Conservation (phyloP, 1,284 basidiomycete genomes). For the Mycosarcoma mackinlayi region DNA sequence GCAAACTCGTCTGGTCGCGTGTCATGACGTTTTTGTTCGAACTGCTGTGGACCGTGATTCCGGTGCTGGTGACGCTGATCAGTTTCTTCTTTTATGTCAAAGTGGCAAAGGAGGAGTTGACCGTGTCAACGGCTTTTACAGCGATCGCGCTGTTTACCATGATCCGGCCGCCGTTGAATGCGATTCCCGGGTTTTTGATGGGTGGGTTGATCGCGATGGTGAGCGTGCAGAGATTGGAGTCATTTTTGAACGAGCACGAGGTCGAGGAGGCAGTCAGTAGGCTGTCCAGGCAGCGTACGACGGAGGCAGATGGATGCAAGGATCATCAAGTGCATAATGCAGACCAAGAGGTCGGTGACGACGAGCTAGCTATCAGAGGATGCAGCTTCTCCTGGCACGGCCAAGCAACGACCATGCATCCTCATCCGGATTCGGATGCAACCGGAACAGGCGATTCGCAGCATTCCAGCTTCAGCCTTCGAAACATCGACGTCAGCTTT, state of each 20-base stretch:
- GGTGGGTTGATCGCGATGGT: slow-evolving; percentile 72
- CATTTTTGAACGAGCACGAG: slow-evolving; percentile 85
- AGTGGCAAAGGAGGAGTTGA: slow-evolving; percentile 48
- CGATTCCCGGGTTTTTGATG: slow-evolving; percentile 70
- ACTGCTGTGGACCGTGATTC: slow-evolving; percentile 65
- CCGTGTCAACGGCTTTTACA: slow-evolving; percentile 57
- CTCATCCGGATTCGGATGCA: neutral
- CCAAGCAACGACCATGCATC: slow-evolving; percentile 8
- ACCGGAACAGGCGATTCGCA: neutral
- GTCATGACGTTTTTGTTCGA: slow-evolving; percentile 68
- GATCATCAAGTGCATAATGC: slow-evolving; percentile 73
- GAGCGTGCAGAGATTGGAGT: slow-evolving; percentile 81
- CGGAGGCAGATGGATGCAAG: slow-evolving; percentile 71
- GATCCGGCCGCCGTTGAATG: slow-evolving; percentile 55
- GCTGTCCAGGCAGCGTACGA: slow-evolving; percentile 14
- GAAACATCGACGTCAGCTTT: slow-evolving; percentile 49
- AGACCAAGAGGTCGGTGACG: slow-evolving; percentile 69
- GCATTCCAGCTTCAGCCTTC: slow-evolving; percentile 23
- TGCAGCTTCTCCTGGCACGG: slow-evolving; percentile 27
- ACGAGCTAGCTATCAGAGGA: slow-evolving; percentile 19
- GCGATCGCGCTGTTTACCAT: slow-evolving; percentile 53
- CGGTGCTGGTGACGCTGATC: slow-evolving; percentile 54
- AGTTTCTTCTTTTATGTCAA: slow-evolving; percentile 62
- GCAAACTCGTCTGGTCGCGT: slow-evolving; percentile 50
- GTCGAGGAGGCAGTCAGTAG: slow-evolving; percentile 69